Evolutionary conservation across 192 early-diverging fungal genomes (phyloP).

Genomic region (Mortierella claussenii): DNA sequence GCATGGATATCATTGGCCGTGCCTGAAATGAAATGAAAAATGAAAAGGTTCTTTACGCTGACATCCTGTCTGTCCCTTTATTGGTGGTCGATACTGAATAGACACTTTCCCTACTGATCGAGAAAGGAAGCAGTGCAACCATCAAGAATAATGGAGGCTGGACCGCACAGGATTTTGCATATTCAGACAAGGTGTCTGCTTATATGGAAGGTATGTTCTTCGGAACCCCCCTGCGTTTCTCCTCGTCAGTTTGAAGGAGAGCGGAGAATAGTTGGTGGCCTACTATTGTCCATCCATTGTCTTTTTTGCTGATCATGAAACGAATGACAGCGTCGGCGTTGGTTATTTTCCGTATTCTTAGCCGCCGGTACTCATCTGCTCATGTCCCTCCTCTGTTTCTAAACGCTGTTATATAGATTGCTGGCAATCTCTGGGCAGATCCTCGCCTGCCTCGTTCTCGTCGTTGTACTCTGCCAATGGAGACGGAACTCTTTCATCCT

Average conservation of each 20-base stretch:
- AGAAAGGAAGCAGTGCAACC: constrained; percentile 35
- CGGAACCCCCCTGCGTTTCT: too few relatives aligned
- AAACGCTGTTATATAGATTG: constrained; percentile 20
- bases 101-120: constrained; percentile 39
- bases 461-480: constrained; percentile 24
- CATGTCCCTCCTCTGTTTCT: not conserved
- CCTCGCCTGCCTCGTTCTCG: constrained; percentile 40
- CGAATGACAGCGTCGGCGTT: too few relatives aligned
- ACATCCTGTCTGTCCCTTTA: not conserved
- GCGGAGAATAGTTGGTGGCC: not conserved
- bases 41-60: not conserved
- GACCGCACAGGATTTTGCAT: constrained; percentile 51
- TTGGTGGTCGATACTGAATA: too few relatives aligned
- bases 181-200: constrained; percentile 41
- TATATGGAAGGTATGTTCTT: constrained; percentile 43
- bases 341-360: too few relatives aligned
- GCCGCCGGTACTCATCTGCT: not conserved
- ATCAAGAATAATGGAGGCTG: constrained; percentile 54
- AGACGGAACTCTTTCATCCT: constrained; percentile 9
- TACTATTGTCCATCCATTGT: too few relatives aligned
- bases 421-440: constrained; percentile 28
- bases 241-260: not conserved
- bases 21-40: not conserved
- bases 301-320: too few relatives aligned
- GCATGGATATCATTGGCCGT: too few relatives aligned